phyloP scores from a whole-genome alignment of 2,329 filamentous ascomycete genomes.

The Aspergillus neoniger region DNA sequence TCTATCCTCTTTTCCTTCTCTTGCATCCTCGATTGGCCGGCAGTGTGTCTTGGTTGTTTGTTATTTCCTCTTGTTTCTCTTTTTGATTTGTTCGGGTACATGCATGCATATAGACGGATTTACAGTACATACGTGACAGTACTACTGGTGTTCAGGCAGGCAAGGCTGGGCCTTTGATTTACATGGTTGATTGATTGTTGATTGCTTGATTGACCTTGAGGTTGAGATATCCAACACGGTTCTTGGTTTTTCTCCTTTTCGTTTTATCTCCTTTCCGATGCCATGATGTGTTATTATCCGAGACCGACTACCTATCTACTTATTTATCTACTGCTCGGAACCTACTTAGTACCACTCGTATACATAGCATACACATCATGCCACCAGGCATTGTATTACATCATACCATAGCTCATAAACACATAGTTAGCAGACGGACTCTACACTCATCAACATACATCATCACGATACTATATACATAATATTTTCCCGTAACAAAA shows the following conservation, averaged over 20 bases:
- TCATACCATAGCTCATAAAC: too few relatives aligned
- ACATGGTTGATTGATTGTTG: slow-evolving; percentile 1
- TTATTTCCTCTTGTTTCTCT: background rate
- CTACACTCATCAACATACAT: too few relatives aligned
- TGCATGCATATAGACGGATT: slow-evolving; percentile 11
- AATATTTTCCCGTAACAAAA: too few relatives aligned
- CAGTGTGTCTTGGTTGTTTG: background rate
- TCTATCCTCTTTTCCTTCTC: background rate
- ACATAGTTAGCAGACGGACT: too few relatives aligned
- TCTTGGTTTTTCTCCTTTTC: slow-evolving; percentile 16
- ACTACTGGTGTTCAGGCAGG: slow-evolving; percentile 8
- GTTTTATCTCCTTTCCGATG: background rate
- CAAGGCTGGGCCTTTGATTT: background rate
- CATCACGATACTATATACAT: too few relatives aligned
- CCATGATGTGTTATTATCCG: too few relatives aligned
- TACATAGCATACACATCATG: too few relatives aligned
- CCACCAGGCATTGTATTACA: too few relatives aligned
- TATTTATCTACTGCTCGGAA: background rate
- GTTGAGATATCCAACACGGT: slow-evolving; percentile 23
- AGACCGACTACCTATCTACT: background rate
- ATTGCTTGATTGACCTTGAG: slow-evolving; percentile 12
- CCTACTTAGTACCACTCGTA: too few relatives aligned
- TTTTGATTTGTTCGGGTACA: slow-evolving; percentile 3
- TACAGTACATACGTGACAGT: slow-evolving; percentile 3
- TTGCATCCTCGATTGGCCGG: background rate